Evolutionary conservation across 371 early-diverging fungal species (phyloP).

Genomic region (Sanchytrium tribonematis): DNA sequence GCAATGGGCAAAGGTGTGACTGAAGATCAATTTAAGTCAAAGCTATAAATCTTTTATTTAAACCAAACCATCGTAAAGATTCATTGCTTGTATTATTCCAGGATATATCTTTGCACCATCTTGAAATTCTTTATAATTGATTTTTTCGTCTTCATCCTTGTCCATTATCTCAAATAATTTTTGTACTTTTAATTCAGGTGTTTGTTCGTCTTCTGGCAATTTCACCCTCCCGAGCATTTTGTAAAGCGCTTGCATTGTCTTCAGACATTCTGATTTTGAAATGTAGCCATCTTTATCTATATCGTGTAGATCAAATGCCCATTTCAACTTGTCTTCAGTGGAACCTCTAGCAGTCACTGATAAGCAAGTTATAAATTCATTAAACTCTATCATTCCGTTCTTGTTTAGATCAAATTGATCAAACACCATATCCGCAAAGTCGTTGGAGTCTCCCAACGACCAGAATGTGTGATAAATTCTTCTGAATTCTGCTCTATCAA

Average conservation of each 20-base stretch:
- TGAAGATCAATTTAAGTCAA: slow-evolving; percentile 3
- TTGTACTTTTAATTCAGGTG: slow-evolving; percentile 65
- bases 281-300: slow-evolving; percentile 66
- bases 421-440: slow-evolving; percentile 68
- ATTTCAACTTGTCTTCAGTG: slow-evolving; percentile 52
- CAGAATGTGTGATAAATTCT: slow-evolving; percentile 85
- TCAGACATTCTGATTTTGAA: slow-evolving; percentile 57
- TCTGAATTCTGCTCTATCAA: slow-evolving; percentile 57
- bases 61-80: slow-evolving; percentile 41
- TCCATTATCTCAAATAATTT: slow-evolving; percentile 76
- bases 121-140: slow-evolving; percentile 57
- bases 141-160: slow-evolving; percentile 37
- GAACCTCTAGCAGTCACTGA: slow-evolving; percentile 54
- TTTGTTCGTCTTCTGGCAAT: slow-evolving; percentile 61
- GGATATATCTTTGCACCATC: slow-evolving; percentile 65
- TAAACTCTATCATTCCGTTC: slow-evolving; percentile 65
- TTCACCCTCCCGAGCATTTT: slow-evolving; percentile 73
- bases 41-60: too few relatives aligned
- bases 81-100: slow-evolving; percentile 56
- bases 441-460: slow-evolving; percentile 73
- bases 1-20: slow-evolving; percentile 76
- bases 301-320: slow-evolving; percentile 53
- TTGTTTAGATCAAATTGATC: slow-evolving; percentile 60
- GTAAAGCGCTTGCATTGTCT: slow-evolving; percentile 68
- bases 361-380: slow-evolving; percentile 64